A percentile compares a stretch with the other conserved stretches of the same genome.
Conservation (phyloP, 371 early-diverging fungal genomes). For the Massospora cicadina region DNA sequence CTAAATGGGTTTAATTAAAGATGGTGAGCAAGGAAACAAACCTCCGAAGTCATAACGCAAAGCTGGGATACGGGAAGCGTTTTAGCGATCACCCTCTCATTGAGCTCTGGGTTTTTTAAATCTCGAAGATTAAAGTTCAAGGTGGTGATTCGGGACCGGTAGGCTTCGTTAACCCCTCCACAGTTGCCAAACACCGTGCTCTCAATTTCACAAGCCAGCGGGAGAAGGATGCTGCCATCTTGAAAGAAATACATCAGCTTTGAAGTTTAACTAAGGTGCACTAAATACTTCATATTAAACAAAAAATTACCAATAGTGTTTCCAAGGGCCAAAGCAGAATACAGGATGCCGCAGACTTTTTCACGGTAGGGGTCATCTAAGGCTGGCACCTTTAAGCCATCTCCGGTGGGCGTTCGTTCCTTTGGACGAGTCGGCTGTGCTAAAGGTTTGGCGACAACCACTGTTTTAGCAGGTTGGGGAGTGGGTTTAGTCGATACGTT, state of each 20-base stretch:
- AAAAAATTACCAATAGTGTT: slow-evolving; percentile 36
- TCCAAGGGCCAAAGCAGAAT: slow-evolving; percentile 54
- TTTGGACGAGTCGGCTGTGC: no score
- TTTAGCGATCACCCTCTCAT: slow-evolving; percentile 51
- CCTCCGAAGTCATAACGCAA: slow-evolving; percentile 58
- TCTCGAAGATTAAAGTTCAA: slow-evolving; percentile 64
- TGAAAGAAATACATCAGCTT: no score
- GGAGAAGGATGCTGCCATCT: slow-evolving; percentile 33
- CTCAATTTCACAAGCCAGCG: slow-evolving; percentile 51
- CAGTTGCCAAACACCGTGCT: slow-evolving; percentile 33
- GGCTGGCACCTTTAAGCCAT: slow-evolving; percentile 32
- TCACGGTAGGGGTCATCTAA: slow-evolving; percentile 61
- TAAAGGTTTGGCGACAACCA: neutral
- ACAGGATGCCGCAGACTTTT: slow-evolving; percentile 67
- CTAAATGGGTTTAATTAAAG: slow-evolving; percentile 15
- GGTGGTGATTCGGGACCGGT: slow-evolving; percentile 67
- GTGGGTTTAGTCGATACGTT: no score
- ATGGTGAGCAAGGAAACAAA: slow-evolving; percentile 12
- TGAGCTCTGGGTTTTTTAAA: slow-evolving; percentile 61
- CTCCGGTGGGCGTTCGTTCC: slow-evolving; percentile 37
- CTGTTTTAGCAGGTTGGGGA: no score
- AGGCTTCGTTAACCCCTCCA: slow-evolving; percentile 25
- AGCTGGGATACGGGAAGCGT: slow-evolving; percentile 37
- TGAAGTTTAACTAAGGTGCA: no score
- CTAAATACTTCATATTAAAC: neutral